Percentiles rank a stretch among this genome's conserved stretches.
Conservation (phyloP, 805 yeast species). For the Pichia exigua region DNA sequence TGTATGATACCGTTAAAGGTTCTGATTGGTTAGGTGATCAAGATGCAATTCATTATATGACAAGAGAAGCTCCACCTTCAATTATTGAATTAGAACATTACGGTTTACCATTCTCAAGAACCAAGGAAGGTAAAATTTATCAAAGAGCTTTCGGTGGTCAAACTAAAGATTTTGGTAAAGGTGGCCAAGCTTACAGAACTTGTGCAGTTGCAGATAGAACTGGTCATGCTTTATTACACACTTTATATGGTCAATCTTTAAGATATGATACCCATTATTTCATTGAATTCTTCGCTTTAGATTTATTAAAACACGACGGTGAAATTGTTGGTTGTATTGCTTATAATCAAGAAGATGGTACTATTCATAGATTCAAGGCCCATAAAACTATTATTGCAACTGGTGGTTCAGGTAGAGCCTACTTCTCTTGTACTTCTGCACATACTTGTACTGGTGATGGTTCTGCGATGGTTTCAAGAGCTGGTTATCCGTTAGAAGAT, state of each 20-base stretch:
- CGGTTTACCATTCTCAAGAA: conserved; percentile 98
- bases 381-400: conserved; percentile 96
- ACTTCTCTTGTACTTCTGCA: conserved; percentile 98
- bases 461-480: conserved; percentile 95
- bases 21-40: conserved; percentile 99
- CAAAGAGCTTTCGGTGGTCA: conserved; percentile 99
- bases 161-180: conserved; percentile 89
- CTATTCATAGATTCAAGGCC: conserved; percentile 94
- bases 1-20: conserved; percentile 99
- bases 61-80: conserved; percentile 93
- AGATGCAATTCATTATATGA: conserved; percentile 98
- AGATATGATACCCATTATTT: conserved; percentile 97
- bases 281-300: conserved; percentile 95
- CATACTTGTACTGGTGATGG: conserved; percentile 99
- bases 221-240: conserved; percentile 94
- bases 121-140: conserved; percentile 91
- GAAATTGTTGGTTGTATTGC: conserved; percentile 96
- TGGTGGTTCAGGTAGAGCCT: conserved; percentile 98
- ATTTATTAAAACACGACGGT: conserved; percentile 89
- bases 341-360: conserved; percentile 98
- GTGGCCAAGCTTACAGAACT: conserved; percentile 98
- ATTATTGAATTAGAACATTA: conserved; percentile 95
- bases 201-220: conserved; percentile 99
- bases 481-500: conserved; percentile 96
- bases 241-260: conserved; percentile 92